Conservation (phyloP, 1,284 basidiomycete species). For the Sanghuangporus baumii region DNA sequence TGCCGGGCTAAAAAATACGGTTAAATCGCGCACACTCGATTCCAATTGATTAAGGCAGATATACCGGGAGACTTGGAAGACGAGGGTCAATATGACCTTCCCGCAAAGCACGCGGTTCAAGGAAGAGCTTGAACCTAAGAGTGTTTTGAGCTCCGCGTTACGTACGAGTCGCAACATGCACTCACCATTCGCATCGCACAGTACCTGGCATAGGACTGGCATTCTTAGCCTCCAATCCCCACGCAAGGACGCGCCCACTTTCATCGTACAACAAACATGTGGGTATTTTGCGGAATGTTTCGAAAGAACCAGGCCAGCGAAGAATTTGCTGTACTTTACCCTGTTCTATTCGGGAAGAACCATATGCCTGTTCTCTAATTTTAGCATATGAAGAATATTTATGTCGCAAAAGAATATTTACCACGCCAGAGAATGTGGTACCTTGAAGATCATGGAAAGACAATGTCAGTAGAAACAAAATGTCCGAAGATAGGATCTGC, state of each 20-base stretch:
- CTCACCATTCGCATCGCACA: slow-evolving; percentile 62
- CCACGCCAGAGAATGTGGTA: slow-evolving; percentile 79
- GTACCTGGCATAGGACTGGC: slow-evolving; percentile 60
- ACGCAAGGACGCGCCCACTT: slow-evolving; percentile 60
- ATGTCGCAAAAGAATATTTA: slow-evolving; percentile 33
- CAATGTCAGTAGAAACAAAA: slow-evolving; percentile 1
- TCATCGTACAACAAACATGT: slow-evolving; percentile 75
- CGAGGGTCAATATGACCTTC: slow-evolving; percentile 68
- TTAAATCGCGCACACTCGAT: slow-evolving; percentile 1
- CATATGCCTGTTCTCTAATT: slow-evolving; percentile 51
- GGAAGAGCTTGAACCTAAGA: slow-evolving; percentile 68
- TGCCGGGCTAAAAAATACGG: slow-evolving; percentile 49
- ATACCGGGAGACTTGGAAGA: slow-evolving; percentile 73
- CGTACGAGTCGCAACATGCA: neutral
- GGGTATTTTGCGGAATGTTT: slow-evolving; percentile 77
- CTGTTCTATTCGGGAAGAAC: slow-evolving; percentile 72
- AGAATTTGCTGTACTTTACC: slow-evolving; percentile 74
- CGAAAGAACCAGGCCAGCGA: slow-evolving; percentile 72
- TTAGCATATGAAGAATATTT: slow-evolving; percentile 8
- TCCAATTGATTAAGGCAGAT: neutral
- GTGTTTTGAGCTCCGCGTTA: neutral
- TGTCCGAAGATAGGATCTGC: slow-evolving; percentile 21
- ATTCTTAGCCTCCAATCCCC: slow-evolving; percentile 79
- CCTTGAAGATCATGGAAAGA: slow-evolving; percentile 33
- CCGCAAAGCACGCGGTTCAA: slow-evolving; percentile 70